These are phyloP conservation scores for Saxispiralis lemnorum DNA, from an alignment of 495 filamentous ascomycete genomes.

Conservation along the genomic window DNA sequence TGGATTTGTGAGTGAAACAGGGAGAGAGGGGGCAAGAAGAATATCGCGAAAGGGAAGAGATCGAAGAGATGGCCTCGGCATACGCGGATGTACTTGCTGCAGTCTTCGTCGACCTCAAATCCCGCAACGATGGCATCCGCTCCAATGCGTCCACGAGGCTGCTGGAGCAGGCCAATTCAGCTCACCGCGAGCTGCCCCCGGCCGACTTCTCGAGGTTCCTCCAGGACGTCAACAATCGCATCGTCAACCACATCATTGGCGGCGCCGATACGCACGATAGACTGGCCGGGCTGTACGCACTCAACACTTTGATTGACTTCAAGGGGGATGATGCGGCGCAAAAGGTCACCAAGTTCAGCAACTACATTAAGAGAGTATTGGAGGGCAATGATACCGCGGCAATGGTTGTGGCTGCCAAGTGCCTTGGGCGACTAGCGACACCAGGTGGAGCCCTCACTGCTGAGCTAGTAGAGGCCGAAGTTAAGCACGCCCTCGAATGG, in stretches of 20 bases:
- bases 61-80: slow-evolving; percentile 7
- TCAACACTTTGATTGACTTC: slow-evolving; percentile 86
- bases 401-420: slow-evolving; percentile 72
- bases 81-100: slow-evolving; percentile 11
- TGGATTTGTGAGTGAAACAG: too few relatives aligned
- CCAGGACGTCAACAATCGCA: slow-evolving; percentile 55
- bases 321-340: slow-evolving; percentile 84
- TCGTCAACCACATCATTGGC: slow-evolving; percentile 55
- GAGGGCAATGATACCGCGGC: slow-evolving; percentile 74
- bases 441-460: slow-evolving; percentile 89
- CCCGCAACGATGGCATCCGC: slow-evolving; percentile 9
- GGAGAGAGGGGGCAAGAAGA: background rate
- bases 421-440: slow-evolving; percentile 71
- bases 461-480: slow-evolving; percentile 89
- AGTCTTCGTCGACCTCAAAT: slow-evolving; percentile 14
- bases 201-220: slow-evolving; percentile 68
- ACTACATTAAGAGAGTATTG: slow-evolving; percentile 71
- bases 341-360: slow-evolving; percentile 83
- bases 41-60: background rate
- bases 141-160: slow-evolving; percentile 9
- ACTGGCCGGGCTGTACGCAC: slow-evolving; percentile 76
- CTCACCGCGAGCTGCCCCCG: slow-evolving; percentile 41
- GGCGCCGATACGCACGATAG: slow-evolving; percentile 72
- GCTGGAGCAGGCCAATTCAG: slow-evolving; percentile 13
- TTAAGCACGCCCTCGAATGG: slow-evolving; percentile 87